Conservation (phyloP, 164 flowering plant species). For the Vitis cinerea region DNA sequence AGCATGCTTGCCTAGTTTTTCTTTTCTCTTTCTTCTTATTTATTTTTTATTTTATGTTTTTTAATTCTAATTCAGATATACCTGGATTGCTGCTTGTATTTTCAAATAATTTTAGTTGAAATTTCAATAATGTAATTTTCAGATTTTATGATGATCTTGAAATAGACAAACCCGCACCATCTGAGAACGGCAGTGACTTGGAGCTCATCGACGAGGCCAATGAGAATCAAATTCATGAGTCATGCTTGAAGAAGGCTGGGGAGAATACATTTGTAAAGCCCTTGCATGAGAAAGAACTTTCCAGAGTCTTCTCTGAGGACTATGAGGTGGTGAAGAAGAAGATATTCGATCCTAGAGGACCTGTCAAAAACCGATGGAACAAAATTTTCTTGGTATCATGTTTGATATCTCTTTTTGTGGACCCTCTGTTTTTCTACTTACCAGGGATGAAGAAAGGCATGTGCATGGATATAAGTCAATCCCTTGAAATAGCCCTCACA, state of each 20-base stretch:
- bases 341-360: slow-evolving; percentile 49
- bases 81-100: background rate
- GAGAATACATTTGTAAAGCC: background rate
- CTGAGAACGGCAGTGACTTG: background rate
- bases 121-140: slow-evolving; percentile 3
- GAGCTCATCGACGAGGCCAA: background rate
- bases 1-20: too few relatives aligned
- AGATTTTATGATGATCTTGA: slow-evolving; percentile 19
- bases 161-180: background rate
- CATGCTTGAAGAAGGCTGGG: slow-evolving; percentile 7
- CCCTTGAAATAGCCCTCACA: slow-evolving; percentile 25
- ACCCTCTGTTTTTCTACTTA: slow-evolving; percentile 48
- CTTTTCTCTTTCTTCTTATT: too few relatives aligned
- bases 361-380: slow-evolving; percentile 33
- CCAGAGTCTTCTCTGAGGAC: slow-evolving; percentile 50
- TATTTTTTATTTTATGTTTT: too few relatives aligned
- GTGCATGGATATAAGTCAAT: slow-evolving; percentile 23
- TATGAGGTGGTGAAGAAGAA: slow-evolving; percentile 23
- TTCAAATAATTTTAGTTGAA: background rate
- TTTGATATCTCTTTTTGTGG: slow-evolving; percentile 41
- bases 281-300: slow-evolving; percentile 23
- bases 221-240: background rate
- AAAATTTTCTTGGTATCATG: slow-evolving; percentile 39
- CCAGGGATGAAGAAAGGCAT: slow-evolving; percentile 16
- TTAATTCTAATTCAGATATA: too few relatives aligned